Evolutionary conservation across 257 asterid genomes (phyloP), one percentile per base, ranked within the genome.

Genomic region (Ilex asprella): DNA sequence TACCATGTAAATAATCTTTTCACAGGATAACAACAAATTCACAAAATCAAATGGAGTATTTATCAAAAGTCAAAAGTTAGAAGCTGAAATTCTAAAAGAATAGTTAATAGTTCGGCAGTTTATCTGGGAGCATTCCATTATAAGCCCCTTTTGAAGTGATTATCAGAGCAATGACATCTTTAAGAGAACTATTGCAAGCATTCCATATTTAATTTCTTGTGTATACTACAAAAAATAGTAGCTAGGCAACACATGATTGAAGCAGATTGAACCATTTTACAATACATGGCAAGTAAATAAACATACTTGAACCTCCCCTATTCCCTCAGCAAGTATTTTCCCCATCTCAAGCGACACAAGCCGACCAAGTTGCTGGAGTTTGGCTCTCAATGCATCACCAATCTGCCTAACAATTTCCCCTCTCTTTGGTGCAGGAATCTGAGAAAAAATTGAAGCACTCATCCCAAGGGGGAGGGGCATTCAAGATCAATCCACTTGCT

Each of bases 281-380:
- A 35, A 8, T 35, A 35, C 5, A 8, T 35, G 41, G 41, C 41
- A 35, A 35, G 41, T 35, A 35, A 35, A 35, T 35, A 3, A 35
- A 35, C 41, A 56, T 78, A 89, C 99, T 86, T 93, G 99, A 75
- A 89, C 96, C 78, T 89, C 99, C 76, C 99, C 99, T 9, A 93
- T 81, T 73, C 99, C 99, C 81, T 93, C 99, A 1, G 99, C 89
- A 6, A 93, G 84, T 70, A 89, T 93, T 75, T 93, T 93, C 63
- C 99, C 99, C 97, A 93, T 87, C 73, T 93, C 99, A 68, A 93
- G 92, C 21, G 99, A 93, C 67, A 93, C 88, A 66, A 93, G 96
- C 65, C 94, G 90, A 43, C 99, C 99, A 64, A 93, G 94, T 64
- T 81, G 80, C 61, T 82, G 82, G 51, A 93, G 94, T 68, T 93